phyloP scores from a whole-genome alignment of 768 basidiomycete species.

The Mycena alexandri region DNA sequence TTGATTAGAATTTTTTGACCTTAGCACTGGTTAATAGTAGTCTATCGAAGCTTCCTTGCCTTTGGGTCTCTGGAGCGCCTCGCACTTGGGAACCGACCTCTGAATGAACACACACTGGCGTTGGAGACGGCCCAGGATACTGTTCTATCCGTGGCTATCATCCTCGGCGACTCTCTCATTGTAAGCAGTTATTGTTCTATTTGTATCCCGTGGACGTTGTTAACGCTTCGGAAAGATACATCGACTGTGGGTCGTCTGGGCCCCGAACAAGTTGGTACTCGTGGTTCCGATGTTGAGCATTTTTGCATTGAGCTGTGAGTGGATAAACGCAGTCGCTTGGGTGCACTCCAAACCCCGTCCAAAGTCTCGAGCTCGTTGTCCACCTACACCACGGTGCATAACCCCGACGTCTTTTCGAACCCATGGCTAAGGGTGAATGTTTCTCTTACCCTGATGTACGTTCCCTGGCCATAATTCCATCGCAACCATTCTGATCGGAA shows the following conservation, averaged over 20 bases:
- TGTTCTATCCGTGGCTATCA: conserved; percentile 14
- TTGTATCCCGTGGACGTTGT: conserved; percentile 12
- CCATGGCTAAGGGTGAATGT: conserved; percentile 13
- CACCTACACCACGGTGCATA: conserved; percentile 17
- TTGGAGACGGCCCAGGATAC: conserved; percentile 16
- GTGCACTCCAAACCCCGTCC: conserved; percentile 9
- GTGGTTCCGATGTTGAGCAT: conserved; percentile 8
- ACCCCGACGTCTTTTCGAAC: conserved; percentile 19
- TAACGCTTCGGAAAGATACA: conserved; percentile 15
- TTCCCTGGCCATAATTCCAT: conserved; percentile 15
- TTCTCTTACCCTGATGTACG: conserved; percentile 11
- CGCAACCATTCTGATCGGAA: conserved; percentile 5
- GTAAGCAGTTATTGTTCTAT: conserved; percentile 13
- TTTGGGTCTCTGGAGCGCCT: conserved; percentile 15
- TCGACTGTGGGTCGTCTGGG: conserved; percentile 8
- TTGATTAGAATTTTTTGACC: conserved; percentile 15
- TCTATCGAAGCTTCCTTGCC: conserved; percentile 16
- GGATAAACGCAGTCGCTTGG: conserved; percentile 2
- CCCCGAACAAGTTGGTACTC: conserved; percentile 9
- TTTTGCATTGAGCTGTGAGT: conserved; percentile 9
- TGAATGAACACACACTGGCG: conserved; percentile 17
- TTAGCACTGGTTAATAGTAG: conserved; percentile 18
- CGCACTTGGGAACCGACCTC: conserved; percentile 15
- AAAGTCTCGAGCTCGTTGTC: conserved; percentile 16
- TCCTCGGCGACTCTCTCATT: conserved; percentile 20